phyloP scores from a whole-genome alignment of 768 basidiomycete species.

The Agaricus sinodeliciosus region DNA sequence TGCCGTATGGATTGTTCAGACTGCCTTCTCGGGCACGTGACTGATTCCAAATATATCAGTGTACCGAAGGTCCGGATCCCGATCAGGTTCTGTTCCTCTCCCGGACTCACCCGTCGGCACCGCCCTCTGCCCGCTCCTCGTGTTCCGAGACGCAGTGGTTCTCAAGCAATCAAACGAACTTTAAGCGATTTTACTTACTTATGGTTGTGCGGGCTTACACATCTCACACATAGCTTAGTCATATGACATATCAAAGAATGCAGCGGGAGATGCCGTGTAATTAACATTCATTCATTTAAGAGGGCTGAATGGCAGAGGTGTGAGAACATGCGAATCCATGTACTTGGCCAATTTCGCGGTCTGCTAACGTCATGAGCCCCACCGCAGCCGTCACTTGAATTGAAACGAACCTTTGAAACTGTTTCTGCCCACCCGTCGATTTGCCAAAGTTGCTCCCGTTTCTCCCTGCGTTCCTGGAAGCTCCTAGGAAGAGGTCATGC shows the following conservation, averaged over 20 bases:
- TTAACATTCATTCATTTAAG: conserved; percentile 48
- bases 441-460: conserved; percentile 87
- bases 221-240: neutral
- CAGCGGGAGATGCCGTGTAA: conserved; percentile 2
- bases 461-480: conserved; percentile 76
- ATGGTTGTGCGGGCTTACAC: neutral
- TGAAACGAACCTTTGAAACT: conserved; percentile 69
- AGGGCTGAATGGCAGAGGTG: conserved; percentile 77
- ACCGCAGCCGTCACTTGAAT: neutral
- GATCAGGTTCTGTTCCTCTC: neutral
- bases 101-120: too few species aligned
- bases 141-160: neutral
- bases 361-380: conserved; percentile 32
- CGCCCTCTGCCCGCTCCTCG: too few species aligned
- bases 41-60: too few species aligned
- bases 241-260: conserved; percentile 1
- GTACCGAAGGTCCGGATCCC: neutral
- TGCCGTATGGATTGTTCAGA: conserved; percentile 13
- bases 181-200: neutral
- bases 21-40: conserved; percentile 3
- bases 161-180: neutral
- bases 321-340: conserved; percentile 85
- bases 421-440: conserved; percentile 95
- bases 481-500: conserved; percentile 34
- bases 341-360: conserved; percentile 80